phyloP scores from a whole-genome alignment of 352 stramenopile species.

The Aphanomyces euteiches region DNA sequence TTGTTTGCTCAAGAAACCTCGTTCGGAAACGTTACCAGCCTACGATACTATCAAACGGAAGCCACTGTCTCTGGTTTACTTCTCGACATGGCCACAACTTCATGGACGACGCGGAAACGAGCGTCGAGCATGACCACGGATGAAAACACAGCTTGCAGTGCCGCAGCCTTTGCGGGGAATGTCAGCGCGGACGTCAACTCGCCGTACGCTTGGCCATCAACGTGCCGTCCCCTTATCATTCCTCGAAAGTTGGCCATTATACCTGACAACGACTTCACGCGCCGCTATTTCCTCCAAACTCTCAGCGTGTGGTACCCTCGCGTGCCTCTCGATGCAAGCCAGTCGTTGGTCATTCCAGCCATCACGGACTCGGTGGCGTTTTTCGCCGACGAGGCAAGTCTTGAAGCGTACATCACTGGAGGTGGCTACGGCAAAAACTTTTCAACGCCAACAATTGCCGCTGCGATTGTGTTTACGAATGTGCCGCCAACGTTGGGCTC shows the following conservation, averaged over 20 bases:
- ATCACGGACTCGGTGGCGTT: conserved; percentile 57
- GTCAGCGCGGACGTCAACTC: conserved; percentile 41
- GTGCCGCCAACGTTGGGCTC: conserved; percentile 31
- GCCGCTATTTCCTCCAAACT: conserved; percentile 47
- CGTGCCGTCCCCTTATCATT: conserved; percentile 47
- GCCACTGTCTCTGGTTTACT: too few relatives aligned
- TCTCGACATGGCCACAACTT: too few relatives aligned
- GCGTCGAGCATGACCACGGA: neutral
- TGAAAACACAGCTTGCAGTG: neutral
- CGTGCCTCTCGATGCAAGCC: conserved; percentile 32
- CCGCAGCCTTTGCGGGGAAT: conserved; percentile 36
- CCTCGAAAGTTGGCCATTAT: conserved; percentile 71
- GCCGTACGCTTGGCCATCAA: conserved; percentile 44
- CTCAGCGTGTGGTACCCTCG: conserved; percentile 61
- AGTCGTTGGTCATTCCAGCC: conserved; percentile 39
- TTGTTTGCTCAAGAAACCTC: too few relatives aligned
- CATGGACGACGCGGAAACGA: too few relatives aligned
- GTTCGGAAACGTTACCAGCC: too few relatives aligned
- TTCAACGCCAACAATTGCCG: conserved; percentile 55
- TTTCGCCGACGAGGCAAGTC: conserved; percentile 42
- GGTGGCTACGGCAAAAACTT: conserved; percentile 48
- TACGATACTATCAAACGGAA: too few relatives aligned
- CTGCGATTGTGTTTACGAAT: conserved; percentile 57
- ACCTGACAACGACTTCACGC: conserved; percentile 60
- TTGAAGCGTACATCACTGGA: conserved; percentile 53